Percentiles rank a stretch among this genome's conserved stretches.
Conservation (phyloP, 495 filamentous ascomycete genomes). For the Friedmanniomyces simplex region DNA sequence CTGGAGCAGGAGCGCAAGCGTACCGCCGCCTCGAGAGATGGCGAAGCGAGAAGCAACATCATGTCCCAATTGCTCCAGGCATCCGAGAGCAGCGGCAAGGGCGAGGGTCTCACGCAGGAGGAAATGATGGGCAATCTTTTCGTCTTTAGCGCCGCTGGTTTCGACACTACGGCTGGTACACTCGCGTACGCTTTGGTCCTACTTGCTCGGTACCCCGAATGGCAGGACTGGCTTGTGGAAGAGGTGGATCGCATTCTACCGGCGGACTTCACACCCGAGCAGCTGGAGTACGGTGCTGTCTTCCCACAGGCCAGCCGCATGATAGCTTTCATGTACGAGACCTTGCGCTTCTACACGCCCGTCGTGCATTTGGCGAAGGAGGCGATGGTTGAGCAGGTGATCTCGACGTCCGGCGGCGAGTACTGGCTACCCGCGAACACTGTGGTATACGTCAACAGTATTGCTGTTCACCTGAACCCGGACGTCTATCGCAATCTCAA, state of each 20-base stretch:
- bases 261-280: slow-evolving; percentile 15
- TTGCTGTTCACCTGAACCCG: slow-evolving; percentile 22
- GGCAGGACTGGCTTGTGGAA: slow-evolving; percentile 40
- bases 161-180: slow-evolving; percentile 45
- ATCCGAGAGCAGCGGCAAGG: slow-evolving; percentile 18
- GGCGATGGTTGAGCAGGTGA: slow-evolving; percentile 24
- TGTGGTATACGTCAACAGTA: slow-evolving; percentile 25
- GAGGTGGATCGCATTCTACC: slow-evolving; percentile 30
- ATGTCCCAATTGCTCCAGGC: slow-evolving; percentile 28
- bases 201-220: slow-evolving; percentile 38
- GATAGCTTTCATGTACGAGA: slow-evolving; percentile 43
- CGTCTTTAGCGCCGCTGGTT: slow-evolving; percentile 44
- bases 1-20: slow-evolving; percentile 30
- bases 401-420: slow-evolving; percentile 20
- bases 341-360: slow-evolving; percentile 41
- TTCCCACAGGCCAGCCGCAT: slow-evolving; percentile 38
- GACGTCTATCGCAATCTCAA: slow-evolving; percentile 23
- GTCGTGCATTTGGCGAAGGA: slow-evolving; percentile 36
- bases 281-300: slow-evolving; percentile 23
- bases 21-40: slow-evolving; percentile 13
- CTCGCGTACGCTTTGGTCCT: slow-evolving; percentile 40
- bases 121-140: slow-evolving; percentile 45
- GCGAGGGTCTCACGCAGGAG: slow-evolving; percentile 30
- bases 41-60: slow-evolving; percentile 20
- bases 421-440: slow-evolving; percentile 28